Evolutionary conservation across 164 flowering plant genomes (phyloP).

Genomic region (Nymphaea colorata): DNA sequence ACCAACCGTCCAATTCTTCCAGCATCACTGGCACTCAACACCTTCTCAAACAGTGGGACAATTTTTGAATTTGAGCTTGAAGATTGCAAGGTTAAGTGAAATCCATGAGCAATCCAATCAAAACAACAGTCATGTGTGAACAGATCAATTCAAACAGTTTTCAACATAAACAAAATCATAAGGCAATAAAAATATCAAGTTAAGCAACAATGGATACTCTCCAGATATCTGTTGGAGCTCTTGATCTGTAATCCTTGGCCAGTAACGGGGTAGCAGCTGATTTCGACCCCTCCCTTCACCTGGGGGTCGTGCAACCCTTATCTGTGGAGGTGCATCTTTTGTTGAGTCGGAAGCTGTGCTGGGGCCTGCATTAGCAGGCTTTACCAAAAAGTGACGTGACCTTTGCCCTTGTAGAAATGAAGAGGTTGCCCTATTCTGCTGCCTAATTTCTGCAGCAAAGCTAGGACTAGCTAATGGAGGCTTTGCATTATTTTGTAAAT

Average conservation of each 20-base stretch:
- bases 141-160: not conserved
- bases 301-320: slow-evolving; percentile 87
- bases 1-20: slow-evolving; percentile 97
- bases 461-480: slow-evolving; percentile 13
- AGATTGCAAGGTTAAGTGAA: slow-evolving; percentile 25
- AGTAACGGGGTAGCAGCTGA: slow-evolving; percentile 94
- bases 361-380: slow-evolving; percentile 36
- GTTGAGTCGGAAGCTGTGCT: slow-evolving; percentile 29
- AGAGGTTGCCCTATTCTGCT: slow-evolving; percentile 22
- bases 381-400: slow-evolving; percentile 59
- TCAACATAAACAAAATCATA: not conserved
- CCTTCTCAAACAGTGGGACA: slow-evolving; percentile 92
- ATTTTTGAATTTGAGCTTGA: slow-evolving; percentile 76
- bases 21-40: slow-evolving; percentile 99
- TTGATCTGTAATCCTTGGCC: slow-evolving; percentile 96
- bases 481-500: slow-evolving; percentile 21
- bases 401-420: slow-evolving; percentile 42
- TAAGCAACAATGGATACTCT: slow-evolving; percentile 65
- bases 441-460: slow-evolving; percentile 32
- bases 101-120: not conserved
- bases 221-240: slow-evolving; percentile 87
- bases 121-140: not conserved
- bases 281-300: slow-evolving; percentile 79
- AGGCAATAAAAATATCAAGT: not conserved
- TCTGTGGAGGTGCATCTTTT: slow-evolving; percentile 30